Evolutionary conservation across 306 rosid genomes (phyloP).

Genomic region (Lathyrus sativus): DNA sequence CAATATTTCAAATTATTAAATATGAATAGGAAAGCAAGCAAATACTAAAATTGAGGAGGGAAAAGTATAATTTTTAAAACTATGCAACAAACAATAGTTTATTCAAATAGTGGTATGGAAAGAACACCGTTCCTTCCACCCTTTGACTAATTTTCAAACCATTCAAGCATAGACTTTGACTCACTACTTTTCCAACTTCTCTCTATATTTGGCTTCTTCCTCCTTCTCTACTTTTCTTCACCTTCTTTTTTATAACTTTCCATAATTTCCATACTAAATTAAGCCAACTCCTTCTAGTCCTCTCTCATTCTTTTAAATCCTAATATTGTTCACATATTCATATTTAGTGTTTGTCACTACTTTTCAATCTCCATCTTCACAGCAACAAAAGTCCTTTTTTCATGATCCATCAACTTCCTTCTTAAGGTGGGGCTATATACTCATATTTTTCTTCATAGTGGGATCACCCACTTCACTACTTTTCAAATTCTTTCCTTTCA

Average conservation of each 20-base stretch:
- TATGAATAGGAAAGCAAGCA: no score
- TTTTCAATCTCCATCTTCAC: slow-evolving; percentile 48
- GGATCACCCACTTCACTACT: slow-evolving; percentile 47
- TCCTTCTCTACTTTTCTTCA: slow-evolving; percentile 35
- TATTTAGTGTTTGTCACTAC: slow-evolving; percentile 37
- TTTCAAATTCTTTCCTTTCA: slow-evolving; percentile 49
- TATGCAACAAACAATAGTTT: background rate
- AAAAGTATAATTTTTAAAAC: background rate
- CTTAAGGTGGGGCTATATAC: slow-evolving; percentile 41
- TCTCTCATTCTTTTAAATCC: background rate
- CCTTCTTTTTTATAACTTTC: slow-evolving; percentile 2
- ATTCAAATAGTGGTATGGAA: slow-evolving; percentile 14
- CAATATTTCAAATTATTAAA: no score
- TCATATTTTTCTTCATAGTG: slow-evolving; percentile 34
- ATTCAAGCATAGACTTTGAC: slow-evolving; percentile 67
- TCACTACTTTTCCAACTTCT: slow-evolving; percentile 67
- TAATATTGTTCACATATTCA: background rate
- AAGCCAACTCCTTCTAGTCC: slow-evolving; percentile 3
- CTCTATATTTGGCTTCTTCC: slow-evolving; percentile 33
- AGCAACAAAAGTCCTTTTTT: slow-evolving; percentile 6
- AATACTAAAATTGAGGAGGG: background rate
- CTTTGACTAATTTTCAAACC: slow-evolving; percentile 65
- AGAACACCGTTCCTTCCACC: slow-evolving; percentile 54
- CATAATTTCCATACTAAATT: background rate
- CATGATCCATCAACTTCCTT: background rate